Evolutionary conservation across 2,329 filamentous ascomycete genomes (phyloP).

Genomic region (Arthrobotrys pseudoclavata): DNA sequence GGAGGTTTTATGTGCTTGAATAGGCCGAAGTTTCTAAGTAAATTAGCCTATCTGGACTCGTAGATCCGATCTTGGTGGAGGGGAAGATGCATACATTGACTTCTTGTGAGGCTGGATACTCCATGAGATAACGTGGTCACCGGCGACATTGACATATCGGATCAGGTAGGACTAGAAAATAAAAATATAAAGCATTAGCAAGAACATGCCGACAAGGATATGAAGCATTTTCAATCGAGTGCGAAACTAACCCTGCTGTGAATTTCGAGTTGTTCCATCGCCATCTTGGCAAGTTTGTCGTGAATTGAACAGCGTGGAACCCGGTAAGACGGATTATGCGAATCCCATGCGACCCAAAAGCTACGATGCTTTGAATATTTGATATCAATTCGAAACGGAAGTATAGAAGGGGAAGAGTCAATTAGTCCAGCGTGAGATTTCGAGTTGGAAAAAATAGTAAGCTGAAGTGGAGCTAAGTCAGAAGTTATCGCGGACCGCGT

Average conservation of each 20-base stretch:
- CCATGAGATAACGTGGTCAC: constrained; percentile 95
- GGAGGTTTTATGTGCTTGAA: constrained; percentile 80
- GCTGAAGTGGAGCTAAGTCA: not conserved
- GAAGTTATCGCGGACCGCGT: constrained; percentile 50
- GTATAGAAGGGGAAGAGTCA: not conserved
- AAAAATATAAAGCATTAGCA: not conserved
- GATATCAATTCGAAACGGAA: not conserved
- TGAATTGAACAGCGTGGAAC: constrained; percentile 31
- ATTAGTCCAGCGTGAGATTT: not conserved
- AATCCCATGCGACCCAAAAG: constrained; percentile 3
- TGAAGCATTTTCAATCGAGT: not conserved
- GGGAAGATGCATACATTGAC: constrained; percentile 75
- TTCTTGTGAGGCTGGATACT: constrained; percentile 98
- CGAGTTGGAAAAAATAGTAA: not conserved
- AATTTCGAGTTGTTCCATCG: constrained; percentile 96
- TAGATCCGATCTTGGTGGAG: constrained; percentile 60
- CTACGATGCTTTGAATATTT: not conserved
- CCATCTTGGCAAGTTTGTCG: constrained; percentile 65
- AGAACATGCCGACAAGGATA: constrained; percentile 24
- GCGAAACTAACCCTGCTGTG: constrained; percentile 84
- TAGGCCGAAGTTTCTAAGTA: constrained; percentile 87
- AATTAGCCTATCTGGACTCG: constrained; percentile 44
- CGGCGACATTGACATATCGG: constrained; percentile 93
- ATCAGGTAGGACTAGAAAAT: constrained; percentile 88
- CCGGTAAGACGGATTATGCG: constrained; percentile 16